Base-by-base conservation (phyloP, 192 early-diverging fungal genomes). In the Linnemannia zychae region DNA sequence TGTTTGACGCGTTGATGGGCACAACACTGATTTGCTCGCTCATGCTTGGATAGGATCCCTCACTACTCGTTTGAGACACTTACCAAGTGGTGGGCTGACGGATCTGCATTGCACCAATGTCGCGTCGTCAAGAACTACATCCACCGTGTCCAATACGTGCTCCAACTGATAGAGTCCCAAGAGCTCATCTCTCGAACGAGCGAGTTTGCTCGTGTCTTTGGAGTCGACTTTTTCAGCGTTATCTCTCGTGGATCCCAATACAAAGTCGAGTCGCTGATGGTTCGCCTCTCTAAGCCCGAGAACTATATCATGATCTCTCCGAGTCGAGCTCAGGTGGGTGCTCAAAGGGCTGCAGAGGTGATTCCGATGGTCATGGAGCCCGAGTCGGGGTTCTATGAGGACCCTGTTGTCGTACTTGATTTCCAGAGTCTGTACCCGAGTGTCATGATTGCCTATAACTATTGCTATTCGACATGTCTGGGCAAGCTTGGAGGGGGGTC, bases 391-490 rank as follows among this genome's bases (percentile, higher is more conserved):
- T 96, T 96, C 76, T 99, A 97, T 88, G 93, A 88, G 20, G 94
- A 94, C 81, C 98, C 98, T 7, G 76, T 98, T 33, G 84, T 97
- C 2, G 96, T 99, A 7, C 88, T 98, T 38, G 98, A 99, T 87
- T 99, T 98, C 68, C 97, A 98, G 81, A 95, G 94, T 66, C 87
- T 99, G 22, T 99, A 99, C 72, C 98, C 98, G 24, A 97, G 96
- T 77, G 90, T 99, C 20, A 97, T 99, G 94, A 98, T 98, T 82
- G 98, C 97, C 0, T 99, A 97, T 88, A 99, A 99, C 82, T 96
- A 95, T 63, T 99, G 98, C 80, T 98, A 91, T 81, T 97, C 96
- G 16, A 99, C 98, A 0, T 97, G 96, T 79, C 81, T 99, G 2
- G 97, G 98, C 0, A 90, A 87, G 49, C 67, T 91, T 4, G 91